Percentiles rank a stretch among this genome's conserved stretches.
These are phyloP conservation scores for Macrophomina tecta DNA, from an alignment of 2,329 filamentous ascomycete species.

Conservation along the genomic window DNA sequence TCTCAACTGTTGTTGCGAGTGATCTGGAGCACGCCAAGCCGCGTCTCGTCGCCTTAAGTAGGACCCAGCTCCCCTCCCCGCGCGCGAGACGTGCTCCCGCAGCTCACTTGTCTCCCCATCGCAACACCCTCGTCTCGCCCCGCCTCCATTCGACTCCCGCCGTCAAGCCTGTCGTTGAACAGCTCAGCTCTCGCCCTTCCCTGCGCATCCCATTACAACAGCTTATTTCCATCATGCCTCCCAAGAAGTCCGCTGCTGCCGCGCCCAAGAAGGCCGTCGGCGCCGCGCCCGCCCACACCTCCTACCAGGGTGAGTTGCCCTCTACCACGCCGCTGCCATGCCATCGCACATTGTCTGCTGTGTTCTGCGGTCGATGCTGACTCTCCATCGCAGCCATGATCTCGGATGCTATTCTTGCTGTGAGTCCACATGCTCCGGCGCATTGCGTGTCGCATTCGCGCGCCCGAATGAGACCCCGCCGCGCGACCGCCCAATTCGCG, in stretches of 20 bases:
- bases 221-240: conserved; percentile 61
- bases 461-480: conserved; percentile 42
- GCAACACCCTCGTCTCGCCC: conserved; percentile 3
- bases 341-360: conserved; percentile 43
- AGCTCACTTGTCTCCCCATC: conserved; percentile 21
- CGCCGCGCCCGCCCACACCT: conserved; percentile 62
- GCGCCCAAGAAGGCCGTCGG: conserved; percentile 64
- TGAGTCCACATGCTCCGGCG: conserved; percentile 64
- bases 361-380: conserved; percentile 63
- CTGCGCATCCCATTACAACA: conserved; percentile 29
- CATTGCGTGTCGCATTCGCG: conserved; percentile 48
- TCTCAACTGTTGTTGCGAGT: conserved; percentile 25
- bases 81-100: conserved; percentile 25
- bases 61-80: conserved; percentile 25
- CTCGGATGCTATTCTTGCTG: conserved; percentile 73
- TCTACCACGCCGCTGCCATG: conserved; percentile 50
- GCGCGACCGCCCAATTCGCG: conserved; percentile 39
- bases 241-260: conserved; percentile 66
- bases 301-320: conserved; percentile 68
- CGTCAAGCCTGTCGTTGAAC: conserved; percentile 41
- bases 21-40: conserved; percentile 26
- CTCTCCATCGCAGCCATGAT: conserved; percentile 67
- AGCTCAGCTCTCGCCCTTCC: conserved; percentile 39
- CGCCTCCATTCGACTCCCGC: background rate
- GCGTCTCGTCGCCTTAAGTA: conserved; percentile 26